phyloP scores from a whole-genome alignment of 805 yeast species.

The Ogataea pini region DNA sequence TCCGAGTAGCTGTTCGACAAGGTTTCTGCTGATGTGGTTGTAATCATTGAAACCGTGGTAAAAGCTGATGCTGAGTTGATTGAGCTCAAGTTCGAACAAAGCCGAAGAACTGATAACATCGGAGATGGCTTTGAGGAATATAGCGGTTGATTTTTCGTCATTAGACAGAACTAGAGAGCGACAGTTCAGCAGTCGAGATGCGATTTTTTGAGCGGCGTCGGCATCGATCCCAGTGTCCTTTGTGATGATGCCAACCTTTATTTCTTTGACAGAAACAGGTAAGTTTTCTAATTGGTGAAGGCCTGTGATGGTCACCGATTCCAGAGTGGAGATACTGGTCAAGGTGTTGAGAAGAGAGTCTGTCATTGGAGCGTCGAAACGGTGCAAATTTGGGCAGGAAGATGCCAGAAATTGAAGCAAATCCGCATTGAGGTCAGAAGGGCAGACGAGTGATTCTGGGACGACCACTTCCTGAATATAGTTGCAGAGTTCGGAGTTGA shows the following conservation, averaged over 20 bases:
- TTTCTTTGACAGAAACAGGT: conserved; percentile 20
- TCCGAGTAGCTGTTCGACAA: conserved; percentile 34
- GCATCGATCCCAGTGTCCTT: conserved; percentile 1
- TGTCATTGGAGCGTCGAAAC: conserved; percentile 16
- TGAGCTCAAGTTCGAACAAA: conserved; percentile 26
- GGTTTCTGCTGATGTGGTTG: conserved; percentile 35
- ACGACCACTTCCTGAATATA: conserved; percentile 39
- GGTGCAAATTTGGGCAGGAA: conserved; percentile 14
- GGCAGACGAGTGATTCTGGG: conserved; percentile 31
- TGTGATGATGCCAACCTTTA: conserved; percentile 20
- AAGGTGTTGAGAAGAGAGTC: conserved; percentile 10
- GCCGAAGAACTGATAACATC: conserved; percentile 9
- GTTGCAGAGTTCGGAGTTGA: conserved; percentile 37
- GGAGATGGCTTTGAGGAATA: conserved; percentile 36
- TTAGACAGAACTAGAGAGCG: conserved; percentile 14
- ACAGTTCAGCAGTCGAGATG: conserved; percentile 8
- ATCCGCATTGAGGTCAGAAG: conserved; percentile 20
- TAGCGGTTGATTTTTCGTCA: conserved; percentile 31
- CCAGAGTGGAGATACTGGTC: conserved; percentile 9
- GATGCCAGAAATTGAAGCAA: conserved; percentile 26
- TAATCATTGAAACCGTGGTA: conserved; percentile 48
- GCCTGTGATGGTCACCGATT: conserved; percentile 20
- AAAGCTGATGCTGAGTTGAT: conserved; percentile 41
- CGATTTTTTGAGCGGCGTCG: conserved; percentile 2
- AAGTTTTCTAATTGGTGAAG: conserved; percentile 22